Conservation (phyloP, 805 yeast species). For the Candida yuanshanica region DNA sequence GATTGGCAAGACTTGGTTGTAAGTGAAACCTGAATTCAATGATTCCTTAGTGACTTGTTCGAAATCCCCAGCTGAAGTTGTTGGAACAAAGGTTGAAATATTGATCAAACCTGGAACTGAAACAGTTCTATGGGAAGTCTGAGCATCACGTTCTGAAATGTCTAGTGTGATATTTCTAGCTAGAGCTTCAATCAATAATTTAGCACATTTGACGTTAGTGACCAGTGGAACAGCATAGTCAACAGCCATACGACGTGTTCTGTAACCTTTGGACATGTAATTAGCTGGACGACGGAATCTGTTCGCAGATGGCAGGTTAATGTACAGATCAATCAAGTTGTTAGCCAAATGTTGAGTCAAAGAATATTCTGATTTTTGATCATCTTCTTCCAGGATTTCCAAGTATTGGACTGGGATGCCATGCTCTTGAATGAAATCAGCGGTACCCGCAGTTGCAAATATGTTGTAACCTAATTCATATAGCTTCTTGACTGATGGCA, state of each 20-base stretch:
- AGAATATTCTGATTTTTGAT: constrained; percentile 89
- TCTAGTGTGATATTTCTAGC: constrained; percentile 62
- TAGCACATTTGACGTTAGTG: constrained; percentile 96
- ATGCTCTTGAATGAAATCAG: constrained; percentile 95
- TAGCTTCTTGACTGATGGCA: constrained; percentile 80
- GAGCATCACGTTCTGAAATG: constrained; percentile 76
- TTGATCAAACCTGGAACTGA: constrained; percentile 85
- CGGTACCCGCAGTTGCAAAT: constrained; percentile 98
- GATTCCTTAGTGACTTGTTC: constrained; percentile 66
- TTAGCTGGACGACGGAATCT: constrained; percentile 98
- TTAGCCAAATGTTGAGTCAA: constrained; percentile 94
- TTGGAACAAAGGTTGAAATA: constrained; percentile 72
- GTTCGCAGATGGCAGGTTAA: constrained; percentile 94
- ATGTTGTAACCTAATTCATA: constrained; percentile 81
- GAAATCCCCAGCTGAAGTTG: constrained; percentile 47
- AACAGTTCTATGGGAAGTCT: constrained; percentile 80
- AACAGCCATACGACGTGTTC: constrained; percentile 99
- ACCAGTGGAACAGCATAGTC: constrained; percentile 97
- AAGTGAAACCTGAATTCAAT: constrained; percentile 83
- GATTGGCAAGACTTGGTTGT: constrained; percentile 73
- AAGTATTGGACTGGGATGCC: constrained; percentile 90
- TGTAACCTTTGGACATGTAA: constrained; percentile 95
- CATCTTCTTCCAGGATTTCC: constrained; percentile 76
- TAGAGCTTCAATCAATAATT: constrained; percentile 90
- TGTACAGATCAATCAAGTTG: constrained; percentile 91